Percentiles rank a stretch among this genome's conserved stretches.
Conservation (phyloP, 2,329 filamentous ascomycete species). For the Verticillium tricorpus region DNA sequence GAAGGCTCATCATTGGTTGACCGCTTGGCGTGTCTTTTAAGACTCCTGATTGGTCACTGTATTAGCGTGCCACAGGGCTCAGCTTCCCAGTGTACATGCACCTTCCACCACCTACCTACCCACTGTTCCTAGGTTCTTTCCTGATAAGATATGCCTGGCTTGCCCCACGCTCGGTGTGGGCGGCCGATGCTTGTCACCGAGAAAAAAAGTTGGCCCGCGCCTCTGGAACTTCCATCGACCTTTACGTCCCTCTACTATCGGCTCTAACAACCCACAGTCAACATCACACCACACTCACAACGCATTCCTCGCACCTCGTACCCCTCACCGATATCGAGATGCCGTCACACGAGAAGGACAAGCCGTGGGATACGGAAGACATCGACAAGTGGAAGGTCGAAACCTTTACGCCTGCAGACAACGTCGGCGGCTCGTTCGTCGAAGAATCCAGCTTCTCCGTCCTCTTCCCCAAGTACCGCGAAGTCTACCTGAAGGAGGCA, state of each 20-base stretch:
- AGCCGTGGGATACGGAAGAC: constrained; percentile 94
- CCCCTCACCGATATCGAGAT: constrained; percentile 36
- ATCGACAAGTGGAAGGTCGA: constrained; percentile 97
- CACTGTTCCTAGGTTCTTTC: background rate
- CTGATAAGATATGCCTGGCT: background rate
- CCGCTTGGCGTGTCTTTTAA: background rate
- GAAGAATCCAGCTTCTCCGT: constrained; percentile 89
- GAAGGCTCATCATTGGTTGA: background rate
- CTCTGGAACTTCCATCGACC: background rate
- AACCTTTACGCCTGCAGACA: constrained; percentile 80
- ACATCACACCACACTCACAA: background rate
- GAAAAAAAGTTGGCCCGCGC: constrained; percentile 2
- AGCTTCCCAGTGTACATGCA: too few relatives aligned
- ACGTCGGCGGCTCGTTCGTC: constrained; percentile 76
- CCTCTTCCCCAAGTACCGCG: constrained; percentile 93
- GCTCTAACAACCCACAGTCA: background rate
- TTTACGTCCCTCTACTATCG: background rate
- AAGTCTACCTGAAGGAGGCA: constrained; percentile 85
- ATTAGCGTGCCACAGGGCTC: too few relatives aligned
- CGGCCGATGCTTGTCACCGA: background rate
- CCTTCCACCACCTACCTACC: too few relatives aligned
- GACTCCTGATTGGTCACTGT: background rate
- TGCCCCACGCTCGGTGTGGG: constrained; percentile 1
- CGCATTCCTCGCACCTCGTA: background rate
- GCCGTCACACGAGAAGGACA: constrained; percentile 86